Evolutionary conservation across 768 basidiomycete genomes (phyloP).

Genomic region (Podaxis rugospora): DNA sequence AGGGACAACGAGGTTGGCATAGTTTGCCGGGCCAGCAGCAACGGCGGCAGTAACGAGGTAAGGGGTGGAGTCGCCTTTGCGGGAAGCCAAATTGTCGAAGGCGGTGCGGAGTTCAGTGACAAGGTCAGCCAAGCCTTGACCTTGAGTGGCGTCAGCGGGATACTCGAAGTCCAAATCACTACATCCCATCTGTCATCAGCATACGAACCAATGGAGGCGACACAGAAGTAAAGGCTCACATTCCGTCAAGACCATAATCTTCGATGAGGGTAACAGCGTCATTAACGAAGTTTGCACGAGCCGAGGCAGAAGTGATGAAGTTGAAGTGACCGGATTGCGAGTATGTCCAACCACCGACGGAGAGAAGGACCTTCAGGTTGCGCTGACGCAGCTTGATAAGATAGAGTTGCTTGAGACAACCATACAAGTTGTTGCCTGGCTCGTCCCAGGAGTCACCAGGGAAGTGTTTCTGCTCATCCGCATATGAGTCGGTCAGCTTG

Average conservation of each 20-base stretch:
- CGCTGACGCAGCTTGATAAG: conserved; percentile 59
- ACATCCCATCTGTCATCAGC: neutral
- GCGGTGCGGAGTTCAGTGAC: conserved; percentile 57
- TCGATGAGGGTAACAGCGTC: conserved; percentile 60
- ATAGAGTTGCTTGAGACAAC: conserved; percentile 72
- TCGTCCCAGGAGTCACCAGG: conserved; percentile 72
- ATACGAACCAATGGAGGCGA: neutral
- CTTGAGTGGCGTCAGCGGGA: conserved; percentile 52
- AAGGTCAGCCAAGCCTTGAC: conserved; percentile 64
- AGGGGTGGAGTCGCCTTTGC: conserved; percentile 57
- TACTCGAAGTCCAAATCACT: conserved; percentile 82
- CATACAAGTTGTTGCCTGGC: conserved; percentile 73
- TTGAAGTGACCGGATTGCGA: conserved; percentile 62
- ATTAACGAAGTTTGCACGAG: conserved; percentile 53
- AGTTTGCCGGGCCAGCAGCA: conserved; percentile 57
- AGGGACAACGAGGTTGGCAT: conserved; percentile 50
- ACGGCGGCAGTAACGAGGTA: conserved; percentile 64
- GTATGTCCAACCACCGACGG: conserved; percentile 66
- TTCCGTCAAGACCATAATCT: conserved; percentile 80
- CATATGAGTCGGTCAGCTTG: conserved; percentile 65
- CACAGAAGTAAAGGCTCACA: conserved; percentile 34
- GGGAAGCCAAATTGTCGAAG: conserved; percentile 50
- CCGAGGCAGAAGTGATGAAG: conserved; percentile 49
- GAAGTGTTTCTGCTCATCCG: conserved; percentile 76
- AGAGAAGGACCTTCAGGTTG: conserved; percentile 47